Evolutionary conservation across 768 basidiomycete genomes (phyloP), one percentile per base, ranked within the genome.

Genomic region (Lactarius trivialis): DNA sequence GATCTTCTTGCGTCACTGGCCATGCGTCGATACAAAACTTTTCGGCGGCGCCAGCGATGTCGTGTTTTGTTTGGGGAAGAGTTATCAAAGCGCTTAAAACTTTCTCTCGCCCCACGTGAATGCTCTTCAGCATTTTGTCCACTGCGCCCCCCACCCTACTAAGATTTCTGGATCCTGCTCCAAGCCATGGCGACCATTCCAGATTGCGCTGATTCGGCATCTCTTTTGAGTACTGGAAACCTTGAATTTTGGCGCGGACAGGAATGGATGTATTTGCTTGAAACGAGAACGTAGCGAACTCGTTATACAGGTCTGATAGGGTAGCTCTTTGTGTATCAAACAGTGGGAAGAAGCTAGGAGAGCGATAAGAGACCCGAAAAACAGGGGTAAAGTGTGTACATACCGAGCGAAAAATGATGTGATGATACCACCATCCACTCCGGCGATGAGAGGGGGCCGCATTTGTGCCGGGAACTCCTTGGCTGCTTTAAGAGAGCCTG

Each of bases 1-100:
- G 69, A 48, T 81, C 81, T 11, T 85, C 87, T 63, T 84, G 82
- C 32, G 77, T 78, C 43, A 92, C 81, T 6, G 85, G 90, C 79
- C 90, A 93, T 1, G 89, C 83, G 68, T 99, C 97, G 36, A 97
- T 80, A 64, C 84, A 85, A 73, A 97, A 98, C 70, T 88, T 92
- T 69, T 86, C 85, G 0, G 89, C 79, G 1, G 91, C 83, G 7
- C 86, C 84, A 28, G 80, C 75, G 50, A 98, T 82, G 65, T 94
- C 91, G 69, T 98, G 97, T 68, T 78, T 82, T 6, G 94, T 97
- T 50, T 73, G 75, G 1, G 96, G 96, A 51, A 98, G 75, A 26
- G 76, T 74, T 41, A 75, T 70, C 57, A 94, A 78, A 21, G 85
- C 80, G 58, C 80, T 79, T 48, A 88, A 73, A 61, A 83, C 81